A percentile compares a stretch with the other conserved stretches of the same genome.
These are phyloP conservation scores for Boletellus ananiceps DNA, from an alignment of 768 basidiomycete genomes.

Conservation along the genomic window DNA sequence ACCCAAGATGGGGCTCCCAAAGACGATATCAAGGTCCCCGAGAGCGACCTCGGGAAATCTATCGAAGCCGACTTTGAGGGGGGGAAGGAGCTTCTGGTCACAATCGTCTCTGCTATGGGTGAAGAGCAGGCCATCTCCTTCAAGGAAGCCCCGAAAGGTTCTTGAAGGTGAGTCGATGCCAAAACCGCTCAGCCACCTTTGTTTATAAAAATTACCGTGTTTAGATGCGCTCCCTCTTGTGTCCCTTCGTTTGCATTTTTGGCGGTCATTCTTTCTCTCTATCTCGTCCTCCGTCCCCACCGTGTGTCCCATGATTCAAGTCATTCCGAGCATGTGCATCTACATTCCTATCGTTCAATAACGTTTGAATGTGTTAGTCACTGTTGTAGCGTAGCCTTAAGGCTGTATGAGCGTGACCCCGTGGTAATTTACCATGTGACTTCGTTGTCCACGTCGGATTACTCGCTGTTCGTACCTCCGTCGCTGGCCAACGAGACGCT, in stretches of 20 bases:
- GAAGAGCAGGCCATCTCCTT: constrained; percentile 88
- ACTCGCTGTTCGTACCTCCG: too few species aligned
- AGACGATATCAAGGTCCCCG: constrained; percentile 94
- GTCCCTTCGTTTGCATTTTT: constrained; percentile 19
- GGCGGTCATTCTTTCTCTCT: constrained; percentile 6
- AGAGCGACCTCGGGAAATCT: constrained; percentile 70
- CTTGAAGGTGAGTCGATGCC: constrained; percentile 16
- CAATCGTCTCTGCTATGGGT: constrained; percentile 83
- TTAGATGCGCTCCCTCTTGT: not conserved
- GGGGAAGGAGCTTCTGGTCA: constrained; percentile 85
- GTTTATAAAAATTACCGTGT: not conserved
- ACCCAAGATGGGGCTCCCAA: constrained; percentile 70
- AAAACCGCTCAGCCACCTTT: not conserved
- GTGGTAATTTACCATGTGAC: not conserved
- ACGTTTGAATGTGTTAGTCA: constrained; percentile 26
- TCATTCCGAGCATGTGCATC: constrained; percentile 25
- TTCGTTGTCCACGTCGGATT: not conserved
- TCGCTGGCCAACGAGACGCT: not conserved
- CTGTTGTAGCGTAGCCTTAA: constrained; percentile 23
- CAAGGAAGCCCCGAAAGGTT: constrained; percentile 83
- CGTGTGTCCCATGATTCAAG: constrained; percentile 11
- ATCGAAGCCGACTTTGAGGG: constrained; percentile 72
- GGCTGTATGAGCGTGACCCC: constrained; percentile 11
- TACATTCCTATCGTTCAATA: constrained; percentile 25
- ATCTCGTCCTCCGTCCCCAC: constrained; percentile 7